These are phyloP conservation scores for Mortierella sp. DNA, from an alignment of 371 early-diverging fungal species.

Conservation along the genomic window DNA sequence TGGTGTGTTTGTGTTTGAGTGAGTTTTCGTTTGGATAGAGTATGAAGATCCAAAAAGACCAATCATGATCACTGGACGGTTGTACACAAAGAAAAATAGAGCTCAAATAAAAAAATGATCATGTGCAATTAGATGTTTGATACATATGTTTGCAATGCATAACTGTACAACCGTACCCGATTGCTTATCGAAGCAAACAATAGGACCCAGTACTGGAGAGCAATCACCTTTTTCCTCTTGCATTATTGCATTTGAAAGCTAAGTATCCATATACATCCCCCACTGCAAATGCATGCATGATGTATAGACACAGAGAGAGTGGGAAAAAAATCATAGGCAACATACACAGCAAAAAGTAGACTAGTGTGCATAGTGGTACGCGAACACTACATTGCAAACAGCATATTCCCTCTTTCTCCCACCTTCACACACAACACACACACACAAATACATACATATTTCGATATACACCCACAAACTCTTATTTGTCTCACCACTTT, in stretches of 20 bases:
- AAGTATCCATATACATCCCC: no score
- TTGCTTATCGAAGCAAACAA: conserved; percentile 12
- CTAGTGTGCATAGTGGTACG: no score
- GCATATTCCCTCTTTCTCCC: not conserved
- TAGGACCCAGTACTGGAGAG: not conserved
- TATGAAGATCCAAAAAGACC: not conserved
- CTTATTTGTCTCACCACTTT: not conserved
- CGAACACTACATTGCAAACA: not conserved
- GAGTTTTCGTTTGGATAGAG: not conserved
- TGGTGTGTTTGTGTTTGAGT: not conserved
- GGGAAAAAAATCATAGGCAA: conserved; percentile 4
- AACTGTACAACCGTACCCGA: not conserved
- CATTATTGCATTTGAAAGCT: not conserved
- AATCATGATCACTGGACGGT: not conserved
- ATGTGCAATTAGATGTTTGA: not conserved
- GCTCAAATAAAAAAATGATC: not conserved
- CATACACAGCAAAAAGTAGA: not conserved
- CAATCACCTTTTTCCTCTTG: not conserved
- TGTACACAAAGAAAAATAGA: not conserved
- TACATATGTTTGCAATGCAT: conserved; percentile 1
- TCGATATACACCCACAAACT: not conserved
- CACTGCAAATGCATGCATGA: not conserved
- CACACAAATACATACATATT: no score
- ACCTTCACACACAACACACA: not conserved
- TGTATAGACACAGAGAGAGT: not conserved